Evolutionary conservation across 2,329 filamentous ascomycete species (phyloP).

Genomic region (Colletotrichum somersetense): DNA sequence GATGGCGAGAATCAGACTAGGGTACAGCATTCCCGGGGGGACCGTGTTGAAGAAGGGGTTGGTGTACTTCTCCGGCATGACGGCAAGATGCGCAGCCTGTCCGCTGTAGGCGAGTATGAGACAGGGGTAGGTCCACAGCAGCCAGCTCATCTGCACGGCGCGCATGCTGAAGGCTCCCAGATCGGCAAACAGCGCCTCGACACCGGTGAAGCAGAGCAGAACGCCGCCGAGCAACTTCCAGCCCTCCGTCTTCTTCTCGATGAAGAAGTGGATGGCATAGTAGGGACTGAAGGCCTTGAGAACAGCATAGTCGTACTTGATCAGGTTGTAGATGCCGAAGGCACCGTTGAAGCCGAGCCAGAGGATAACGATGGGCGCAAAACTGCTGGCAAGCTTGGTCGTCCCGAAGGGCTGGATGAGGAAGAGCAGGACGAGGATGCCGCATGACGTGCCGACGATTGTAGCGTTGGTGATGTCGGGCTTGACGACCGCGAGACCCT

Average conservation of each 20-base stretch:
- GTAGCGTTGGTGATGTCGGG: constrained; percentile 67
- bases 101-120: constrained; percentile 75
- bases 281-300: constrained; percentile 69
- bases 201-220: constrained; percentile 80
- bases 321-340: constrained; percentile 74
- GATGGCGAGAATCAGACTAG: constrained; percentile 76
- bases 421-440: constrained; percentile 74
- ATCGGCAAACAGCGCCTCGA: constrained; percentile 85
- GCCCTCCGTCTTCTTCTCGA: constrained; percentile 68
- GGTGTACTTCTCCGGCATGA: constrained; percentile 65
- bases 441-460: constrained; percentile 74
- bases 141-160: constrained; percentile 81
- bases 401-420: constrained; percentile 75
- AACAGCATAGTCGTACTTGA: constrained; percentile 64
- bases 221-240: constrained; percentile 79
- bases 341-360: constrained; percentile 75
- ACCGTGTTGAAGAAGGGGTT: constrained; percentile 82
- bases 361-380: constrained; percentile 75
- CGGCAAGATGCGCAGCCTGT: constrained; percentile 79
- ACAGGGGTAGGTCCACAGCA: constrained; percentile 76
- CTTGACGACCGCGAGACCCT: constrained; percentile 71
- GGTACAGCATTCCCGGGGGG: constrained; percentile 76
- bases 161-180: constrained; percentile 78
- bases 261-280: constrained; percentile 72
- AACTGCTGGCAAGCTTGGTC: constrained; percentile 68